Percentiles rank a stretch among this genome's conserved stretches.
These are phyloP conservation scores for Irpex sp. DNA, from an alignment of 1,284 basidiomycete species.

Conservation along the genomic window DNA sequence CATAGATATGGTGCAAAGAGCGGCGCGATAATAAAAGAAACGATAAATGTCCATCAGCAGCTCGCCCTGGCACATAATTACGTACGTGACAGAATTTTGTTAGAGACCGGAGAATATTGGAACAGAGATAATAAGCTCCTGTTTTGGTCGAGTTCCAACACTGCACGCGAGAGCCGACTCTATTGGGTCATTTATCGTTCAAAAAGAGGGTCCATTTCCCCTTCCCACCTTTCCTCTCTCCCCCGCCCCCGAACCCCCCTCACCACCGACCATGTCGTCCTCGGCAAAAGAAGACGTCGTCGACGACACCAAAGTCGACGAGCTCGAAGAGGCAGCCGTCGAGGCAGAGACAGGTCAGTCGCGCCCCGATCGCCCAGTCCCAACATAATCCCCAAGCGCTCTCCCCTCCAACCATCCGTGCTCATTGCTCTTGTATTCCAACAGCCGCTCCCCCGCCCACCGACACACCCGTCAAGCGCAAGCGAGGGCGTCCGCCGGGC, in stretches of 20 bases:
- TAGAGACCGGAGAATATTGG: conserved; percentile 38
- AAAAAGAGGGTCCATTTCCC: conserved; percentile 60
- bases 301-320: conserved; percentile 39
- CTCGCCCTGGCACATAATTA: conserved; percentile 34
- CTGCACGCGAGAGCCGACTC: conserved; percentile 56
- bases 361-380: conserved; percentile 18
- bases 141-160: conserved; percentile 40
- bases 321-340: conserved; percentile 38
- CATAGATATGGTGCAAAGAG: not conserved
- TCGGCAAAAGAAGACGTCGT: conserved; percentile 34
- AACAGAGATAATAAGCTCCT: conserved; percentile 54
- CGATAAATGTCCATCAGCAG: conserved; percentile 9
- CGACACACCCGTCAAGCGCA: conserved; percentile 48
- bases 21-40: not conserved
- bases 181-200: conserved; percentile 71
- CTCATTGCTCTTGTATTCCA: conserved; percentile 14
- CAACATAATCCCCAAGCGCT: conserved; percentile 19
- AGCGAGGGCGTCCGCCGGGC: conserved; percentile 76
- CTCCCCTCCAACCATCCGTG: conserved; percentile 13
- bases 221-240: conserved; percentile 53
- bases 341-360: conserved; percentile 34
- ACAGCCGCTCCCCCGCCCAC: conserved; percentile 12
- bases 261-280: conserved; percentile 39
- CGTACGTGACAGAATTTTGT: conserved; percentile 38
- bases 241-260: conserved; percentile 26